Base-by-base conservation (phyloP, 441 rosid genomes). In the Pelargonium myrrhifolium region DNA sequence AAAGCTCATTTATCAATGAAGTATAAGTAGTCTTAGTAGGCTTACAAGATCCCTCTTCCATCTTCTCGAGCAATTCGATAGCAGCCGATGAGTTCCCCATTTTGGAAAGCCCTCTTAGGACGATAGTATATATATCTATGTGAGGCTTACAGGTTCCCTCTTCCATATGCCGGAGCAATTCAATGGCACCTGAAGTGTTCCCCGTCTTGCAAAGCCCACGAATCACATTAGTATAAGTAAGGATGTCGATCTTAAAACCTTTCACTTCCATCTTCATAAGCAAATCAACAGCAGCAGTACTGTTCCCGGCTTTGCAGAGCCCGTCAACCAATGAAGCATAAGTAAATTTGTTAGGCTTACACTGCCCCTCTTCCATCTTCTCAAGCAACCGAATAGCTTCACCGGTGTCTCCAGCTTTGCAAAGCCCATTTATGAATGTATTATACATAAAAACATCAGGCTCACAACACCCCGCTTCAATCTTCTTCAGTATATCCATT, bases 161-260 rank as follows among this genome's bases (percentile, higher is more conserved):
- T 22, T 24, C 66, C 65, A 75, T 68, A 39, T 60, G n/a, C 15
- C 42, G n/a, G 45, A 75, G 63, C 64, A 71, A 67, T 0, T 28
- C 8, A 14, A 42, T n/a, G 6, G 71, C 68, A 3, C 31, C 42
- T 17, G 51, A 18, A 42, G 64, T 39, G 11, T 70, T 42, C 8
- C 59, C 58, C 3, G 4, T 6, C 17, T 49, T 17, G 17, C 56
- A 14, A 49, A 49, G 18, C 56, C 56, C 56, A 14, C 62, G 60
- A 22, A 70, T 40, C 56, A 72, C 7, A 1, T 17, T 9, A 63
- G 1, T 63, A 35, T 63, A 63, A 37, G 49, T 63, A 31, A 26
- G 1, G 3, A 35, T 45, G 39, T 63, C 45, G 12, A 45, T 42
- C 47, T 63, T 31, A 35, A 7, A 63, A 15, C 47, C 65, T 20